Evolutionary conservation across 139 green algal species (phyloP), one percentile per base, ranked within the genome.

Genomic region (Chlamydomonas sp.): DNA sequence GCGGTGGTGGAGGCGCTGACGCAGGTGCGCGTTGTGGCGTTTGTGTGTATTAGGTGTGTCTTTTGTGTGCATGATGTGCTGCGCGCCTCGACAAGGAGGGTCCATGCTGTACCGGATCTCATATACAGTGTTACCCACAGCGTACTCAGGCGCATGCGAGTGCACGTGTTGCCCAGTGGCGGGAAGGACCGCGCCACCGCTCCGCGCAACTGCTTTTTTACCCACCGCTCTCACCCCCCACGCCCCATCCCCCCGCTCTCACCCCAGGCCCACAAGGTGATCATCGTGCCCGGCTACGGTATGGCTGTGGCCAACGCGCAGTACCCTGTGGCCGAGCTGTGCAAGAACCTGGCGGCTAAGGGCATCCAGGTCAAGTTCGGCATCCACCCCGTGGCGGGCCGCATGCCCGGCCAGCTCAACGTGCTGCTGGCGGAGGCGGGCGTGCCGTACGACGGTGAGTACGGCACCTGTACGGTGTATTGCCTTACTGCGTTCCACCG

Each of bases 371-470:
- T 92, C 17, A 77, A 93, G 87, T 98, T 97, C 89, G 96, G 93
- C 83, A 96, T 98, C 81, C 96, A 98, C 87, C 96, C 96, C 3
- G 96, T 98, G 63, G 96, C 96, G 0, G 96, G 96, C 9, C 93
- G 96, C 85, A 97, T 98, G 96, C 96, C 96, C 3, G 96, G 96
- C n/a, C 97, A 99, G 93, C 94, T 99, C 68, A 99, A 99, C 91
- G 97, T 99, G 89, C 96, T 99, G 91, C 94, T 99, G 72, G 97
- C 97, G 0, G 97, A 99, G 93, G 97, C 97, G 14, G 94, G 94
- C 5, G 95, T 98, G 85, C 92, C 92, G 0, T 97, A 97, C 77
- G 95, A 97, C 80, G 89, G 80, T 79, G 58, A 69, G 77, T 63
- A 57, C 14, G 31, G 16, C 12, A 60, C 17, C 49, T 82, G 8